Evolutionary conservation across 2,329 filamentous ascomycete species (phyloP), one percentile per base, ranked within the genome.

Genomic region (Pseudocercospora musae): DNA sequence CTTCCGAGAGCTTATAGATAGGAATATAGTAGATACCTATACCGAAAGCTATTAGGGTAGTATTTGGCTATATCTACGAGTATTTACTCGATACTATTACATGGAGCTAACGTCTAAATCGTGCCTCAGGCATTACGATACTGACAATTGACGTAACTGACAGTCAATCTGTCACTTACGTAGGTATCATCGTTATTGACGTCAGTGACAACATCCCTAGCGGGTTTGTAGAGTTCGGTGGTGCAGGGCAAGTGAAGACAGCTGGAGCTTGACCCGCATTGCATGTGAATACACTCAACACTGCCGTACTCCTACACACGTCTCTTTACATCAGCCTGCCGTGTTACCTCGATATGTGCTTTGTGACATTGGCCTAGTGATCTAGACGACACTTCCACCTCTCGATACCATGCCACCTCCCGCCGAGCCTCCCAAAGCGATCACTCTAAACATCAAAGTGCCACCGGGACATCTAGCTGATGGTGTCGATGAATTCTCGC

Each of bases 371-470:
- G 11, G 11, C 3, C 31, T 33, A 33, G 31, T 10, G 31, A 33
- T 15, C 31, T 4, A 3, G 11, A 27, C 23, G 25, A 27, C 7
- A 29, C 49, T 15, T 4, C 20, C 49, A 53, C 49, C 20, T 21
- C 50, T 20, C 25, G 25, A 54, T 10, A 58, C 15, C 57, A 74
- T 73, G 71, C 58, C 71, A 21, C 70, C 72, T n/a, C 59, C 64
- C n/a, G 25, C 59, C 21, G 68, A 71, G n/a, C 70, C 71, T 27
- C 72, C 72, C 2, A 62, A 60, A 15, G 63, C 62, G 33, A 72
- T 75, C 64, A 66, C 65, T 8, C 58, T 75, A 54, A 66, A 67
- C 52, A 59, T 74, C 66, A 75, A 75, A 57, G 72, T 75, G 40
- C 72, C 72, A 52, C 71, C 71, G 18, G 72, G 72, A 49, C 64